These are phyloP conservation scores for Blepharisma undulans DNA, from an alignment of 169 alveolate species.

Conservation along the genomic window DNA sequence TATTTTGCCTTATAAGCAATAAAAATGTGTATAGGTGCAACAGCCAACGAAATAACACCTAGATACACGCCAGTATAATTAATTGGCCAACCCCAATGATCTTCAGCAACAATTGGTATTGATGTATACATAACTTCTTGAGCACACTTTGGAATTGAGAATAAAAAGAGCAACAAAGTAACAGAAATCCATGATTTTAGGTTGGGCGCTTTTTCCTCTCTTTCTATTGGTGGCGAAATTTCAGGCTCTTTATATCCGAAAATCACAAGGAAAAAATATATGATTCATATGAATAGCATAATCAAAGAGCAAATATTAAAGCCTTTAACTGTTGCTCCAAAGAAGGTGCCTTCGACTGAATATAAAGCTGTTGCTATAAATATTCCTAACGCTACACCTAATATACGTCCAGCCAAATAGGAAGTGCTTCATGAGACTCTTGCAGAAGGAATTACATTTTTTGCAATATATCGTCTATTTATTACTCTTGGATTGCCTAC, in stretches of 20 bases:
- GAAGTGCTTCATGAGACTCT: slow-evolving; percentile 52
- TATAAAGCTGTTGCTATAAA: slow-evolving; percentile 27
- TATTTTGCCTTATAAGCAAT: background rate
- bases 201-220: background rate
- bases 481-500: slow-evolving; percentile 57
- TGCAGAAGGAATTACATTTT: slow-evolving; percentile 26
- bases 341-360: background rate
- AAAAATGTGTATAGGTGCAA: slow-evolving; percentile 18
- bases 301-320: slow-evolving; percentile 52
- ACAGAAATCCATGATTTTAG: background rate
- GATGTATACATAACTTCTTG: slow-evolving; percentile 51
- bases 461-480: slow-evolving; percentile 52
- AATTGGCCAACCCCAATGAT: slow-evolving; percentile 35
- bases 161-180: background rate
- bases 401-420: slow-evolving; percentile 50
- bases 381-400: slow-evolving; percentile 54
- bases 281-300: slow-evolving; percentile 39
- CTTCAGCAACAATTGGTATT: slow-evolving; percentile 49
- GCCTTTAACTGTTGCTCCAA: slow-evolving; percentile 14
- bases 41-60: slow-evolving; percentile 22
- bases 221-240: background rate
- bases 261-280: slow-evolving; percentile 34
- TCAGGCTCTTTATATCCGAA: slow-evolving; percentile 45
- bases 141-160: slow-evolving; percentile 18
- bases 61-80: slow-evolving; percentile 23